These are phyloP conservation scores for Pistacia vera DNA, from an alignment of 345 rosid genomes.

Conservation along the genomic window DNA sequence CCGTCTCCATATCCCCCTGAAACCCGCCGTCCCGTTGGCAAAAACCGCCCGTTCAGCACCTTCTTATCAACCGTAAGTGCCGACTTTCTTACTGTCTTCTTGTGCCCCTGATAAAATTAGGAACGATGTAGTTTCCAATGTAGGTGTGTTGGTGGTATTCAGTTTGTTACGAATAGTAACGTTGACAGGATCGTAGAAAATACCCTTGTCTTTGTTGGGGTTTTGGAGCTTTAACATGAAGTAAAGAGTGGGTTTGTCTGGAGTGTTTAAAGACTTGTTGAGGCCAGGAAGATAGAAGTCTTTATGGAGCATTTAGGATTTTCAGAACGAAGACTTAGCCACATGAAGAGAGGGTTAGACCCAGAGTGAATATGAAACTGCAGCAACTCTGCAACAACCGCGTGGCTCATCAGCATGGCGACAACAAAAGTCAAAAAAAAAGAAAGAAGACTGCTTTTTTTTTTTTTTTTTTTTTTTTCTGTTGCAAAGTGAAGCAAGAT, in stretches of 20 bases:
- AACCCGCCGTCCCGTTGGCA: constrained; percentile 37
- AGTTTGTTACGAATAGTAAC: constrained; percentile 36
- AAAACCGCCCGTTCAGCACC: constrained; percentile 34
- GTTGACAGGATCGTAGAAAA: constrained; percentile 60
- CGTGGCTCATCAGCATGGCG: no score
- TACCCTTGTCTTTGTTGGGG: constrained; percentile 72
- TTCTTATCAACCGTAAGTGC: constrained; percentile 25
- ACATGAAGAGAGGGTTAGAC: constrained; percentile 66
- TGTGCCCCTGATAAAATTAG: constrained; percentile 59
- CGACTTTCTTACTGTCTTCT: constrained; percentile 57
- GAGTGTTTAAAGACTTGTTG: constrained; percentile 34
- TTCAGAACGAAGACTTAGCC: constrained; percentile 67
- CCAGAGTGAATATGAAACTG: constrained; percentile 55
- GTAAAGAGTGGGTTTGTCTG: constrained; percentile 38
- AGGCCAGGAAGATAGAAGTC: constrained; percentile 63
- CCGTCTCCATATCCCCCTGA: constrained; percentile 64
- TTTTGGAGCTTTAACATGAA: constrained; percentile 53
- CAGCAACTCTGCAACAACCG: constrained; percentile 40
- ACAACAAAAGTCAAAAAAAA: no score
- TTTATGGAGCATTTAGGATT: constrained; percentile 53
- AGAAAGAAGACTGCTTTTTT: no score
- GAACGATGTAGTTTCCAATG: constrained; percentile 31
- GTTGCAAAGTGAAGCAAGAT: no score
- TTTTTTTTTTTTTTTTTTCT: no score
- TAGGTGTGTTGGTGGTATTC: background rate